These are phyloP conservation scores for Podaxis sp. DNA, from an alignment of 768 basidiomycete species.

Conservation along the genomic window DNA sequence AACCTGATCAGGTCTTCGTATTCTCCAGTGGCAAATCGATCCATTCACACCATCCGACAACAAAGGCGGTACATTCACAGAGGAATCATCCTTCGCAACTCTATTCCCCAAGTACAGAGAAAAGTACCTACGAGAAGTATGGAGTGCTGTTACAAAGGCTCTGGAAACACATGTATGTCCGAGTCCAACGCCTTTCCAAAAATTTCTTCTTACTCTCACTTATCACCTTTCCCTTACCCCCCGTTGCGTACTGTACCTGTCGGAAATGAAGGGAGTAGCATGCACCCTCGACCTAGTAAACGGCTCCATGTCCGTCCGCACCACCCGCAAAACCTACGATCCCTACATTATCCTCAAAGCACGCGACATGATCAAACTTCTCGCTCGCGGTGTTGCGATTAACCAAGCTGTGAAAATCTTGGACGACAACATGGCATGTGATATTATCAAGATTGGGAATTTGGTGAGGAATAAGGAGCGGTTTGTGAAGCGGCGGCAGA, in stretches of 20 bases:
- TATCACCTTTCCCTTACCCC: not conserved
- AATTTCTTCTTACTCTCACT: not conserved
- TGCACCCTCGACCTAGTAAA: constrained; percentile 94
- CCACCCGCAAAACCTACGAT: constrained; percentile 95
- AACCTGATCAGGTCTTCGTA: not conserved
- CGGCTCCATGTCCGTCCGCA: constrained; percentile 95
- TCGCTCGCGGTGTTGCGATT: constrained; percentile 87
- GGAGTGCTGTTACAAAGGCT: constrained; percentile 85
- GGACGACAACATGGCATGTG: constrained; percentile 86
- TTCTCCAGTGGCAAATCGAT: constrained; percentile 80
- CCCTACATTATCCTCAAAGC: constrained; percentile 96
- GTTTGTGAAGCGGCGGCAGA: constrained; percentile 92
- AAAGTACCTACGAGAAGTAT: constrained; percentile 91
- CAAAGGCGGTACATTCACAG: constrained; percentile 78
- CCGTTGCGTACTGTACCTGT: not conserved
- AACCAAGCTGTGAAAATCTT: constrained; percentile 86
- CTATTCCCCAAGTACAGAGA: constrained; percentile 98
- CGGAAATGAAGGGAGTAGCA: constrained; percentile 53
- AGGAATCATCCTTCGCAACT: constrained; percentile 97
- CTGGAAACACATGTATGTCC: constrained; percentile 70
- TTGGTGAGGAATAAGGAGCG: constrained; percentile 93
- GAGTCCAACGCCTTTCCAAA: too few species aligned
- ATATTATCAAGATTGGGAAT: constrained; percentile 97
- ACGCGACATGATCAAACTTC: constrained; percentile 90
- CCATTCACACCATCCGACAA: constrained; percentile 72